phyloP scores from a whole-genome alignment of 2,329 filamentous ascomycete species.

The Apiospora koreana region DNA sequence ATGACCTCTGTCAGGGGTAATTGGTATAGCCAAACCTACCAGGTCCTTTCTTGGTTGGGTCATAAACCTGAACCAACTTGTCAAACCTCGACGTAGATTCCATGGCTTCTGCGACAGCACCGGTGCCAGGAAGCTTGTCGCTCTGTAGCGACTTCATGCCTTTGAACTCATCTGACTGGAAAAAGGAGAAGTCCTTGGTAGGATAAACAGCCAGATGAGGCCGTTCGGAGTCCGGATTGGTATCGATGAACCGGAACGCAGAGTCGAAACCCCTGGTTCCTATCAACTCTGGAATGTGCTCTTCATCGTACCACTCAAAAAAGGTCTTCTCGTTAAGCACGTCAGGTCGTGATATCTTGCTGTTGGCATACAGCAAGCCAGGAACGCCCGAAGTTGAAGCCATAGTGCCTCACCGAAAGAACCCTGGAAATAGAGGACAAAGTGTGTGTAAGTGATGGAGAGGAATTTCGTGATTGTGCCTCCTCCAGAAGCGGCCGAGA shows the following conservation, averaged over 20 bases:
- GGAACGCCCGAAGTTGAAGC: neutral
- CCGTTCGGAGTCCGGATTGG: constrained; percentile 26
- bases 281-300: constrained; percentile 39
- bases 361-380: neutral
- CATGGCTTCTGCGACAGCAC: constrained; percentile 24
- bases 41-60: constrained; percentile 23
- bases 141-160: constrained; percentile 33
- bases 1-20: neutral
- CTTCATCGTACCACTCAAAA: constrained; percentile 40
- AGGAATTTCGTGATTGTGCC: neutral
- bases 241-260: constrained; percentile 34
- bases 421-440: neutral
- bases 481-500: neutral
- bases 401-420: neutral
- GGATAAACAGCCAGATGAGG: constrained; percentile 39
- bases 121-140: constrained; percentile 24
- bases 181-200: constrained; percentile 36
- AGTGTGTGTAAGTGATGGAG: neutral
- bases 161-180: constrained; percentile 34
- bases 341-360: constrained; percentile 15
- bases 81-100: constrained; percentile 24
- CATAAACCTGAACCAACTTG: constrained; percentile 24
- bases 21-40: constrained; percentile 15
- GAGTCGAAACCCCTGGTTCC: constrained; percentile 33
- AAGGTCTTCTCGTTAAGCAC: constrained; percentile 33